Conservation (phyloP, 805 yeast genomes). For the Schwanniomyces occidentalis region DNA sequence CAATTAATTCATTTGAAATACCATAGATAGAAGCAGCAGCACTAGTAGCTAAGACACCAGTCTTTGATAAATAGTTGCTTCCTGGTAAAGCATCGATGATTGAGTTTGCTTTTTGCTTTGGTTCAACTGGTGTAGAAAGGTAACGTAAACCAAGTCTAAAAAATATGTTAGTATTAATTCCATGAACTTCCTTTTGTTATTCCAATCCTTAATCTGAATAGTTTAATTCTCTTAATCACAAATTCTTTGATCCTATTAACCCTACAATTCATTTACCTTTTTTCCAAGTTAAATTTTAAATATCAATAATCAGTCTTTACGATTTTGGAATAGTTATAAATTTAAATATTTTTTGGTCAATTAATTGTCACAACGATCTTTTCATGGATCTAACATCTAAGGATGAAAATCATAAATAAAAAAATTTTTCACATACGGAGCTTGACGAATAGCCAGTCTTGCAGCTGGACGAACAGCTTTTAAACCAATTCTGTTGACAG, state of each 20-base stretch:
- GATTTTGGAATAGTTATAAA: too few relatives aligned
- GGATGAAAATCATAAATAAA: too few relatives aligned
- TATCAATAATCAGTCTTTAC: too few relatives aligned
- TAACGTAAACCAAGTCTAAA: conserved; percentile 61
- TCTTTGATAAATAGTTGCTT: conserved; percentile 80
- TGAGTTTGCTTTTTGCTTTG: conserved; percentile 87
- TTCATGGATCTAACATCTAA: too few relatives aligned
- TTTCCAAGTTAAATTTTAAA: too few relatives aligned
- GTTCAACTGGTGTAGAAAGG: conserved; percentile 72
- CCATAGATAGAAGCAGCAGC: conserved; percentile 95
- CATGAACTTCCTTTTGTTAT: too few relatives aligned
- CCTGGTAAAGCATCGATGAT: conserved; percentile 94
- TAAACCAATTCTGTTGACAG: conserved; percentile 45
- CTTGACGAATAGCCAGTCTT: conserved; percentile 41
- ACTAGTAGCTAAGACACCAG: conserved; percentile 92
- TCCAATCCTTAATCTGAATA: too few relatives aligned
- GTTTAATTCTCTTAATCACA: too few relatives aligned
- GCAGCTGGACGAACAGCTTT: conserved; percentile 44
- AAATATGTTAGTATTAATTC: conserved; percentile 28
- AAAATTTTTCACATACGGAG: conserved; percentile 38
- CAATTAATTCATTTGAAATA: conserved; percentile 88
- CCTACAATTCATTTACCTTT: too few relatives aligned
- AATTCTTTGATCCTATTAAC: too few relatives aligned
- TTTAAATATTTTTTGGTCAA: too few relatives aligned
- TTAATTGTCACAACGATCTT: too few relatives aligned